Conservation (phyloP, 2,329 filamentous ascomycete species). For the Fusarium circinatum region DNA sequence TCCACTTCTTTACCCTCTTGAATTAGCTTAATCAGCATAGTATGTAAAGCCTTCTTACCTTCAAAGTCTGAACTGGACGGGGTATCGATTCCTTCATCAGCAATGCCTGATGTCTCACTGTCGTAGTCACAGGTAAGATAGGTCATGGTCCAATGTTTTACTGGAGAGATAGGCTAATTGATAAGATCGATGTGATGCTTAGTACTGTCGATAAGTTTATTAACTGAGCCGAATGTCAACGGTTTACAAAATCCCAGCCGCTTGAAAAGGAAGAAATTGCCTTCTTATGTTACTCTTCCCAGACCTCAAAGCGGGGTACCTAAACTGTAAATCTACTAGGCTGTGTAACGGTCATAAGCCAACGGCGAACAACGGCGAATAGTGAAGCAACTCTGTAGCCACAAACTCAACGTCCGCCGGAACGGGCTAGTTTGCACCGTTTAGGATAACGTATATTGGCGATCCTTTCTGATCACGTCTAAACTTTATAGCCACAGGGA, state of each 20-base stretch:
- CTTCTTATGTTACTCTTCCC: background rate
- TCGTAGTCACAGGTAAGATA: background rate
- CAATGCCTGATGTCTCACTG: background rate
- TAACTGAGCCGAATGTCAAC: background rate
- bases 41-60: background rate
- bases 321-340: background rate
- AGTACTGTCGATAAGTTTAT: background rate
- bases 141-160: background rate
- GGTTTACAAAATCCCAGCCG: rapidly evolving
- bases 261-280: rapidly evolving
- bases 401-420: background rate
- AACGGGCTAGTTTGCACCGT: background rate
- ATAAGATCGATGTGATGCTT: background rate
- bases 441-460: background rate
- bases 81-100: background rate
- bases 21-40: background rate
- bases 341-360: background rate
- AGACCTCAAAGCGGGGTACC: background rate
- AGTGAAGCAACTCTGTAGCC: background rate
- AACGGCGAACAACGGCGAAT: background rate
- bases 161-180: rapidly evolving
- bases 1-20: background rate
- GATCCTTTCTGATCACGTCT: background rate
- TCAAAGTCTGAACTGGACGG: background rate
- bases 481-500: background rate